Conservation (phyloP, 441 rosid species). For the Erodium trifolium region DNA sequence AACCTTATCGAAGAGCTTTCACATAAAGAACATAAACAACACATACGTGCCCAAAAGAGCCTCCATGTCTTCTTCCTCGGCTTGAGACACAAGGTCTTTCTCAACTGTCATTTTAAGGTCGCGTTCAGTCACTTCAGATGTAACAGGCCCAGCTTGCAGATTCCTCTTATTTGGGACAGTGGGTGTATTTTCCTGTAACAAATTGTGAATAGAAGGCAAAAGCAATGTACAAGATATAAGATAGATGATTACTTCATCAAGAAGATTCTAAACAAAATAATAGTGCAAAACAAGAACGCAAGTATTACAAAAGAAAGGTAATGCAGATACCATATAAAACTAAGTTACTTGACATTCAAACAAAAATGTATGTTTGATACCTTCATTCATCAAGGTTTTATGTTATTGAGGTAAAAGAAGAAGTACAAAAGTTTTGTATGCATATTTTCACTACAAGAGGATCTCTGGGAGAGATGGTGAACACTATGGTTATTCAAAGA, state of each 20-base stretch:
- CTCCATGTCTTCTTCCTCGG: slow-evolving; percentile 98
- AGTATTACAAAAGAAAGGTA: background rate
- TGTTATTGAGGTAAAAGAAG: background rate
- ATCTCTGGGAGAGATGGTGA: background rate
- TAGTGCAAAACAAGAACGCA: background rate
- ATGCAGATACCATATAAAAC: no score
- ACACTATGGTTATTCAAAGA: background rate
- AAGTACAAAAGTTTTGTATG: background rate
- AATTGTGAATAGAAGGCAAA: slow-evolving; percentile 18
- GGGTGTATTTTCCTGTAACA: slow-evolving; percentile 72
- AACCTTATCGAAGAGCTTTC: slow-evolving; percentile 12
- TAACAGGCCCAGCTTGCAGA: slow-evolving; percentile 61
- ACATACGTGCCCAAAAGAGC: slow-evolving; percentile 91
- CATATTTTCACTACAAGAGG: background rate
- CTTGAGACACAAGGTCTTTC: slow-evolving; percentile 92
- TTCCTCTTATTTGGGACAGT: slow-evolving; percentile 49
- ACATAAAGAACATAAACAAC: slow-evolving; percentile 21
- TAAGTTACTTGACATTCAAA: background rate
- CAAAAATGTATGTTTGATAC: background rate
- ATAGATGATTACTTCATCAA: background rate
- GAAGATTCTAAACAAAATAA: background rate
- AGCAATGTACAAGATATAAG: slow-evolving; percentile 9
- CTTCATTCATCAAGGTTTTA: background rate
- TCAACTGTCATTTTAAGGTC: slow-evolving; percentile 88
- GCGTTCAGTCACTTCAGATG: slow-evolving; percentile 46